Evolutionary conservation across 192 early-diverging fungal species (phyloP).

Genomic region (Backusella psychrophila): DNA sequence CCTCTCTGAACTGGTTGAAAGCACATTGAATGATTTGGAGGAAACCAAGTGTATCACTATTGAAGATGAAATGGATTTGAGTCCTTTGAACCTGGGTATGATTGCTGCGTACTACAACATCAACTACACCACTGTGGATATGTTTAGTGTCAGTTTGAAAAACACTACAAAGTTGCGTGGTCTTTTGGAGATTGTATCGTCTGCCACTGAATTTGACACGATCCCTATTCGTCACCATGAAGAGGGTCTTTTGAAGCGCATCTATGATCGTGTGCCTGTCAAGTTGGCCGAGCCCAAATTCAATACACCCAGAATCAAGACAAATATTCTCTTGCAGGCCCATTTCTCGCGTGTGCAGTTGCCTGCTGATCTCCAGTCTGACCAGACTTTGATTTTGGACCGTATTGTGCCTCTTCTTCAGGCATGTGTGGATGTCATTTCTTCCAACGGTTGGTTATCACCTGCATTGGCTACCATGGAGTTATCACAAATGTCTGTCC

Average conservation of each 20-base stretch:
- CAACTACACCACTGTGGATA: constrained; percentile 90
- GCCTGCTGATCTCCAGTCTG: constrained; percentile 90
- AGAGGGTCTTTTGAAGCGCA: constrained; percentile 69
- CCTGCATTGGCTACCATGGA: constrained; percentile 95
- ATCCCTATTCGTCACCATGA: constrained; percentile 96
- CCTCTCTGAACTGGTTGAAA: constrained; percentile 93
- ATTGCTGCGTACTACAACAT: constrained; percentile 98
- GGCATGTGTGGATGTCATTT: constrained; percentile 92
- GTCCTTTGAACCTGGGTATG: constrained; percentile 92
- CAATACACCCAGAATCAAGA: constrained; percentile 89
- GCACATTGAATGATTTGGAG: constrained; percentile 82
- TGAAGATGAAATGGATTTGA: constrained; percentile 71
- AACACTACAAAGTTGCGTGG: constrained; percentile 86
- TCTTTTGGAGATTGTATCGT: constrained; percentile 90
- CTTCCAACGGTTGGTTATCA: constrained; percentile 86
- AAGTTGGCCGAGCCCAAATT: constrained; percentile 70
- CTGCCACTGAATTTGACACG: constrained; percentile 89
- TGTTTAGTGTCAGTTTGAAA: constrained; percentile 87
- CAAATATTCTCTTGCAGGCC: constrained; percentile 90
- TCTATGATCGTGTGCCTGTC: constrained; percentile 83
- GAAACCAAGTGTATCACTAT: constrained; percentile 79
- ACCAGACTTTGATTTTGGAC: constrained; percentile 65
- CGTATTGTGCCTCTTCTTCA: constrained; percentile 86
- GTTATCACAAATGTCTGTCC: constrained; percentile 94
- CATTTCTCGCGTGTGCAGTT: constrained; percentile 91